Evolutionary conservation across 1,284 basidiomycete genomes (phyloP).

Genomic region (Tetrapyrgos nigripes): DNA sequence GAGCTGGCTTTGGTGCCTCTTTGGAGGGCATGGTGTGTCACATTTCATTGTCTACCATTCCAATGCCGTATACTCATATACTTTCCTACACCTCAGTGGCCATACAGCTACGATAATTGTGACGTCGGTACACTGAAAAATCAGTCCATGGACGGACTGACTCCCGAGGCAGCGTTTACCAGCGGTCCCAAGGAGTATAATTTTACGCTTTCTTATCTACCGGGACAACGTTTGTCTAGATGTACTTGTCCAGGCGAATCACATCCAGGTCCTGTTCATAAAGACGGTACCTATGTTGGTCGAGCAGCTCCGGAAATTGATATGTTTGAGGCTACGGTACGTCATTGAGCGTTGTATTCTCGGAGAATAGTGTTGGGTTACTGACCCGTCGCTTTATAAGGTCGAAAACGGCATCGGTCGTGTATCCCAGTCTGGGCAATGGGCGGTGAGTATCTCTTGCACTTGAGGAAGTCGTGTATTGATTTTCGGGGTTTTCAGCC

Average conservation of each 20-base stretch:
- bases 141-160: conserved; percentile 53
- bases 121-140: conserved; percentile 75
- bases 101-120: conserved; percentile 80
- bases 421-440: conserved; percentile 75
- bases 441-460: conserved; percentile 59
- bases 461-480: background rate
- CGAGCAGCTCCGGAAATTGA: conserved; percentile 84
- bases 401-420: conserved; percentile 6
- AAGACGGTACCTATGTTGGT: conserved; percentile 72
- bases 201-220: conserved; percentile 64
- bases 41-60: background rate
- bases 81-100: conserved; percentile 58
- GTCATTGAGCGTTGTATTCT: too few species aligned
- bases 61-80: conserved; percentile 3
- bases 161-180: conserved; percentile 48
- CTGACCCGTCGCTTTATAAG: conserved; percentile 16
- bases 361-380: too few species aligned
- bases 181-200: conserved; percentile 53
- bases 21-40: conserved; percentile 53
- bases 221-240: conserved; percentile 80
- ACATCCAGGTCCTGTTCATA: conserved; percentile 78
- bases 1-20: conserved; percentile 56
- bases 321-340: conserved; percentile 76
- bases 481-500: conserved; percentile 47
- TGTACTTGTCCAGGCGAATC: conserved; percentile 82